Percentiles rank a stretch among this genome's conserved stretches.
phyloP scores from a whole-genome alignment of 257 asterid genomes.

The Agastache rugosa region DNA sequence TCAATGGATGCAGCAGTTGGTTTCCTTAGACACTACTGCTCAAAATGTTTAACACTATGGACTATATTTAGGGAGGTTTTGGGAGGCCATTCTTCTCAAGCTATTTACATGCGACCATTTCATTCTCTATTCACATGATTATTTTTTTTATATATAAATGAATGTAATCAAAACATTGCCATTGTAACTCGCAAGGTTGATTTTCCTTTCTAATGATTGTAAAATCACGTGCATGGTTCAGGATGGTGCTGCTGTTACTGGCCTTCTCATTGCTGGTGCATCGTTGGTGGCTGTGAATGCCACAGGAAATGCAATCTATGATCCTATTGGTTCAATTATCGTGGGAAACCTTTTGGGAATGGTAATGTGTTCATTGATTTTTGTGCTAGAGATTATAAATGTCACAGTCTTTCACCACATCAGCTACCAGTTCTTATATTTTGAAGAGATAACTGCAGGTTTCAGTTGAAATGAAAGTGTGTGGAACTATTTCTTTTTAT shows the following conservation, averaged over 20 bases:
- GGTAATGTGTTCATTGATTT: constrained; percentile 51
- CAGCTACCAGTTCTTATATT: constrained; percentile 10
- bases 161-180: too few species aligned
- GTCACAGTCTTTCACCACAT: not conserved
- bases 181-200: too few species aligned
- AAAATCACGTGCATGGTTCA: constrained; percentile 44
- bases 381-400: constrained; percentile 17
- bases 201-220: constrained; percentile 27
- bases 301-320: constrained; percentile 96
- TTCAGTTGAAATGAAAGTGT: constrained; percentile 12
- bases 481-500: constrained; percentile 2
- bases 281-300: constrained; percentile 88
- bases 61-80: constrained; percentile 30
- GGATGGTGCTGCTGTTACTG: constrained; percentile 99
- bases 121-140: too few species aligned
- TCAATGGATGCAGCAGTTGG: not conserved
- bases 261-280: constrained; percentile 94
- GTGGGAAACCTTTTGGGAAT: constrained; percentile 96
- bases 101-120: constrained; percentile 13
- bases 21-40: not conserved
- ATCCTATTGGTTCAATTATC: constrained; percentile 92
- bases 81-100: constrained; percentile 22
- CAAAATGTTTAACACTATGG: not conserved
- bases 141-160: too few species aligned
- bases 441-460: constrained; percentile 5